Evolutionary conservation across 23 red algal species (phyloP), one percentile per base, ranked within the genome.

Genomic region (Pyropia haitanensis): DNA sequence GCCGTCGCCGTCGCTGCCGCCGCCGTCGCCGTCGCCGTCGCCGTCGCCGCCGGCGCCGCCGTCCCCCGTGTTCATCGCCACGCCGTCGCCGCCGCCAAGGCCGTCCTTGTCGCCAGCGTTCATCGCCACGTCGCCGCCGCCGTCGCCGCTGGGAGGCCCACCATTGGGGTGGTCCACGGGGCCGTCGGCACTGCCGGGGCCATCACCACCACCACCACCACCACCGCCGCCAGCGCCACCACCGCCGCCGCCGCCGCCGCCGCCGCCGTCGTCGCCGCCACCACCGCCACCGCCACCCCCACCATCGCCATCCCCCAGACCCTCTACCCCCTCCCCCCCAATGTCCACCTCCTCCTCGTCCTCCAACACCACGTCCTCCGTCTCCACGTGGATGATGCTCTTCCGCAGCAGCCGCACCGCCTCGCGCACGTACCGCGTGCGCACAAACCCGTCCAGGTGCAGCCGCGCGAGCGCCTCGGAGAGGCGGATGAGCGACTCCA

Each of bases 381-480:
- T 88, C 25, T 91, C 94, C 3, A 98, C 80, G 61, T 98, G 86
- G 55, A 91, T 90, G 68, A 98, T 98, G 18, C 81, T 88, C 56
- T 91, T 98, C 23, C 83, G 81, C 49, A 98, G 66, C 18, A 98
- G 75, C 20, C 86, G 84, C 14, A 85, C 82, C 44, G 94, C 94
- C 70, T 98, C 94, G 57, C 69, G 66, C 26, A 98, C 94, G 62
- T 98, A 98, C 39, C 80, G 78, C 20, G 94, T 76, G 2, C 79
- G 68, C 17, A 98, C 94, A 26, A 58, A 71, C 12, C 65, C 68
- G 78, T 98, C 94, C 61, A 98, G 56, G 67, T 98, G 94, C 54
- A 98, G 59, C 14, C 94, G 85, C 18, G 94, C 94, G 12, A 98
- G 79, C 5, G 94, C 94, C 58, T 98, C 94, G 27, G 94, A 98